Evolutionary conservation across 352 stramenopile species (phyloP).

Genomic region (Pythium periplocum): DNA sequence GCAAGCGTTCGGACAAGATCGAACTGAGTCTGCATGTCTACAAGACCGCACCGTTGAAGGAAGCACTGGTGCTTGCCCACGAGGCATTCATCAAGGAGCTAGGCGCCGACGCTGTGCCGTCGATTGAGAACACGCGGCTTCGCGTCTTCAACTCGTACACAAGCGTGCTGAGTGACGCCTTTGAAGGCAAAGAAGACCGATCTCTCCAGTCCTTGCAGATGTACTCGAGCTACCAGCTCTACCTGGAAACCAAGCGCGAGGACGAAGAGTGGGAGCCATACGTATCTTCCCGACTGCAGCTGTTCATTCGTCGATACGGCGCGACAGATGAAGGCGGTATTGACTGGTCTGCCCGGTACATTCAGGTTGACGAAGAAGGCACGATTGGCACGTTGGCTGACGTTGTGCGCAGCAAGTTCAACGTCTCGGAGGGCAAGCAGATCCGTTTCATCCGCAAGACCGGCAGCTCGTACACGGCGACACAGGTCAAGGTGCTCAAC

Average conservation of each 20-base stretch:
- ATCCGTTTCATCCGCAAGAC: conserved; percentile 71
- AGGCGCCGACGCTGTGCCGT: conserved; percentile 31
- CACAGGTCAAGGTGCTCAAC: conserved; percentile 66
- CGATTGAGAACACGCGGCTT: conserved; percentile 52
- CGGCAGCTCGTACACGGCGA: conserved; percentile 53
- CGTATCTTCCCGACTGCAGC: conserved; percentile 56
- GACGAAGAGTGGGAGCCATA: conserved; percentile 61
- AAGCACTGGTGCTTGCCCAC: conserved; percentile 36
- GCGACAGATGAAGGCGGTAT: background rate
- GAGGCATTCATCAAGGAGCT: conserved; percentile 60
- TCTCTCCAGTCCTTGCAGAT: conserved; percentile 51
- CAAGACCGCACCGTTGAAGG: conserved; percentile 60
- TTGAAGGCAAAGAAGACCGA: conserved; percentile 47
- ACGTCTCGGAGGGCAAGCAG: conserved; percentile 24
- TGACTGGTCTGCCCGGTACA: conserved; percentile 35
- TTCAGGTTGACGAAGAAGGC: conserved; percentile 63
- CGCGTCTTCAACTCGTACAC: conserved; percentile 79
- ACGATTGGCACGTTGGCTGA: conserved; percentile 44
- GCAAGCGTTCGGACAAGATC: conserved; percentile 42
- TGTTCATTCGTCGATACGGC: conserved; percentile 67
- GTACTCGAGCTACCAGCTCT: conserved; percentile 70
- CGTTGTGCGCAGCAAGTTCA: conserved; percentile 53
- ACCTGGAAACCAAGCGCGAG: conserved; percentile 58
- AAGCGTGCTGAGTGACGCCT: conserved; percentile 56
- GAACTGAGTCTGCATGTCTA: conserved; percentile 72